These are phyloP conservation scores for Leccinum pseudoinsigne DNA, from an alignment of 1,284 basidiomycete genomes.

Conservation along the genomic window DNA sequence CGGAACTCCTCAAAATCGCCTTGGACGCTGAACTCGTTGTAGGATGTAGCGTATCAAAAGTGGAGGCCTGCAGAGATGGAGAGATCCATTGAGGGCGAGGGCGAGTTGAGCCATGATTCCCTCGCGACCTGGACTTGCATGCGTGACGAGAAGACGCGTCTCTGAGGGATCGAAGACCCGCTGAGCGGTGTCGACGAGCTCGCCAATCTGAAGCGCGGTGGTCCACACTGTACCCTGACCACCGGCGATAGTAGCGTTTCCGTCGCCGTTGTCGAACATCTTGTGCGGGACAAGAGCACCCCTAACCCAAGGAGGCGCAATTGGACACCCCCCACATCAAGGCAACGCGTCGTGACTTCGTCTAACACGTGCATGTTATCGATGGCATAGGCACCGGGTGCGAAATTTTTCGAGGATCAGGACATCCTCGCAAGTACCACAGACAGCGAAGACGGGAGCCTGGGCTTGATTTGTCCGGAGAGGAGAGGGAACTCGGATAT, in stretches of 20 bases:
- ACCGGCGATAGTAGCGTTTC: conserved; percentile 93
- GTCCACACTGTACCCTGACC: conserved; percentile 99
- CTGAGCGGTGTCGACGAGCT: conserved; percentile 96
- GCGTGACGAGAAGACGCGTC: conserved; percentile 91
- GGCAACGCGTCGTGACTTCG: too few relatives aligned
- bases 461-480: too few relatives aligned
- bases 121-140: conserved; percentile 91
- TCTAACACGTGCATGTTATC: too few relatives aligned
- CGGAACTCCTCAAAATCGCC: conserved; percentile 89
- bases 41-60: conserved; percentile 94
- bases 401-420: too few relatives aligned
- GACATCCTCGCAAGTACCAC: too few relatives aligned
- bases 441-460: too few relatives aligned
- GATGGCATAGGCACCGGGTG: too few relatives aligned
- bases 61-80: conserved; percentile 95
- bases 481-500: too few relatives aligned
- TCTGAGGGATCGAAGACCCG: conserved; percentile 92
- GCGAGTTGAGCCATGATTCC: conserved; percentile 92
- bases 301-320: too few relatives aligned
- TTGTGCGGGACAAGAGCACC: too few relatives aligned
- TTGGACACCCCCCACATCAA: too few relatives aligned
- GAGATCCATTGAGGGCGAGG: conserved; percentile 87
- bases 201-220: conserved; percentile 95
- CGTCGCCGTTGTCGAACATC: conserved; percentile 64
- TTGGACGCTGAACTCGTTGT: conserved; percentile 97